Conservation (phyloP, 208 protist species). For the Trypanosoma avium region DNA sequence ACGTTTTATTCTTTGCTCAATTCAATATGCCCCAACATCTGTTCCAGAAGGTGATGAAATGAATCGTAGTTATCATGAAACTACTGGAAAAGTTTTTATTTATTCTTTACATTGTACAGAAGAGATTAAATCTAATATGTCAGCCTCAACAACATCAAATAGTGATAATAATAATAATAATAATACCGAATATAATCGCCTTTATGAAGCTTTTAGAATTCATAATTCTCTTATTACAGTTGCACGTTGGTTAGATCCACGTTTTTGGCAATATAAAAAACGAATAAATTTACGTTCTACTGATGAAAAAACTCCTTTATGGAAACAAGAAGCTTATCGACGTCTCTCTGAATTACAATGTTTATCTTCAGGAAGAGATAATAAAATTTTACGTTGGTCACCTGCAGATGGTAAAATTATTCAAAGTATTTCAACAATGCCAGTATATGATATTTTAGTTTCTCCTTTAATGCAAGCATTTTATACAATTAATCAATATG, state of each 20-base stretch:
- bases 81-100: conserved; percentile 53
- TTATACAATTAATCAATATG: conserved; percentile 60
- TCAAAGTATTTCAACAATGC: conserved; percentile 45
- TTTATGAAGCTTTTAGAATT: conserved; percentile 45
- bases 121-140: not conserved
- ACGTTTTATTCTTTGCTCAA: conserved; percentile 59
- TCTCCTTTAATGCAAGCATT: conserved; percentile 66
- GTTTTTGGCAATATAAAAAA: conserved; percentile 46
- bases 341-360: conserved; percentile 67
- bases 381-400: conserved; percentile 65
- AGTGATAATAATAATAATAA: not conserved
- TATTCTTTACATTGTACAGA: conserved; percentile 61
- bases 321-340: conserved; percentile 40
- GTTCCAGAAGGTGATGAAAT: conserved; percentile 15
- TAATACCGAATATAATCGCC: conserved; percentile 2
- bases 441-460: conserved; percentile 53
- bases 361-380: conserved; percentile 47
- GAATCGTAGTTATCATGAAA: conserved; percentile 2
- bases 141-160: no score
- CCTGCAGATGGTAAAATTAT: conserved; percentile 59
- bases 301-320: conserved; percentile 30
- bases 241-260: conserved; percentile 67
- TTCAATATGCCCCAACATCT: conserved; percentile 42
- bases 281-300: conserved; percentile 21
- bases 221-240: conserved; percentile 36